These are phyloP conservation scores for Penicillium chermesinum DNA, from an alignment of 495 filamentous ascomycete genomes.

Conservation along the genomic window DNA sequence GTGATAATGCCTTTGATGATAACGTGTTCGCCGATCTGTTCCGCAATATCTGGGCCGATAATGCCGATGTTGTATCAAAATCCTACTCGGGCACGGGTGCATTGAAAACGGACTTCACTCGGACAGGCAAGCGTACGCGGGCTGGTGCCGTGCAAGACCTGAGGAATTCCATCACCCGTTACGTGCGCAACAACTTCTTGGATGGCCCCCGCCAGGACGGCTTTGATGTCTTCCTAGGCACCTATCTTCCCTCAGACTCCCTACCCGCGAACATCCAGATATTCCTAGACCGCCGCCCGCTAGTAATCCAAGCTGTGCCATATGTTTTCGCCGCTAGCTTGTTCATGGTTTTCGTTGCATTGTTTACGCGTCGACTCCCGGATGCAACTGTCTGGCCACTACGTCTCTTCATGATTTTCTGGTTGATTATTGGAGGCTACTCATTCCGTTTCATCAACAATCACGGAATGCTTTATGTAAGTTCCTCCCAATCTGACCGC, in stretches of 20 bases:
- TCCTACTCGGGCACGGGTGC: constrained; percentile 93
- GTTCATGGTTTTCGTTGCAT: constrained; percentile 78
- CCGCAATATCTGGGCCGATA: constrained; percentile 96
- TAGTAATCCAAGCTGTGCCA: constrained; percentile 82
- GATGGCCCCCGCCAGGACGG: constrained; percentile 93
- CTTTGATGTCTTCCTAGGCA: constrained; percentile 88
- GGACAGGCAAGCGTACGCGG: constrained; percentile 79
- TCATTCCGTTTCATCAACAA: constrained; percentile 65
- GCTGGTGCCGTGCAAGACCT: constrained; percentile 76
- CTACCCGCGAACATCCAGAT: constrained; percentile 58
- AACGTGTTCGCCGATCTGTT: constrained; percentile 77
- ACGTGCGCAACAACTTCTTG: constrained; percentile 83
- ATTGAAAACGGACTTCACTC: constrained; percentile 92
- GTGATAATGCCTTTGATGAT: constrained; percentile 67
- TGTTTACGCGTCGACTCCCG: constrained; percentile 62
- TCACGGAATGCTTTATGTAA: constrained; percentile 90
- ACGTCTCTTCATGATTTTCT: constrained; percentile 71
- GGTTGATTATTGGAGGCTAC: constrained; percentile 63
- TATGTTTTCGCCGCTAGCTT: constrained; percentile 83
- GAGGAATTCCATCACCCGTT: constrained; percentile 76
- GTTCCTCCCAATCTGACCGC: constrained; percentile 33
- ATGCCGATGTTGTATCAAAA: constrained; percentile 89
- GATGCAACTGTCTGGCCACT: constrained; percentile 70
- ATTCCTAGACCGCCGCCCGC: constrained; percentile 81
- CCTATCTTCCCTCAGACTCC: constrained; percentile 66